A percentile compares a stretch with the other conserved stretches of the same genome.
Conservation (phyloP, 164 flowering plant species). For the Piper betle region DNA sequence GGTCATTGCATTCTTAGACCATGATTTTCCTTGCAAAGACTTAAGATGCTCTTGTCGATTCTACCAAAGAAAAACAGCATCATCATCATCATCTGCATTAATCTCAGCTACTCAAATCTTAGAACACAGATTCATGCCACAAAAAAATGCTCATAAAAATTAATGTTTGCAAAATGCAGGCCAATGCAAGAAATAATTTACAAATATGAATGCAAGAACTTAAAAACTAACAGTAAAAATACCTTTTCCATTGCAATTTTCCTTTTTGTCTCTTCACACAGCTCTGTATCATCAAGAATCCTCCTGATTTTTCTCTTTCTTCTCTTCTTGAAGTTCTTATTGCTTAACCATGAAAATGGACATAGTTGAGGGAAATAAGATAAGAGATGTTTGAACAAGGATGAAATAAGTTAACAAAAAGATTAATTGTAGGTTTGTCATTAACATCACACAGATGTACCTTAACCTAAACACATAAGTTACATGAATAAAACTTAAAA, state of each 20-base stretch:
- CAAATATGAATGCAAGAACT: no score
- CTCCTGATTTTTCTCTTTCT: constrained; percentile 68
- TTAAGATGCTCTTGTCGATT: constrained; percentile 93
- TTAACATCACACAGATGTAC: no score
- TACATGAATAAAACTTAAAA: background rate
- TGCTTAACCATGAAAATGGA: constrained; percentile 18
- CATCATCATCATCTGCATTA: no score
- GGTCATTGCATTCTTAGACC: constrained; percentile 23
- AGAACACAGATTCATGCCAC: no score
- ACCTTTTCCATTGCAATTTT: constrained; percentile 99
- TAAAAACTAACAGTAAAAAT: constrained; percentile 1
- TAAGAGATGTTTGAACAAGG: no score
- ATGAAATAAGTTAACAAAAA: no score
- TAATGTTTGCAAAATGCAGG: no score
- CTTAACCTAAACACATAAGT: no score
- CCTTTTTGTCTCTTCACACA: constrained; percentile 90
- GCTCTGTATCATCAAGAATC: constrained; percentile 84
- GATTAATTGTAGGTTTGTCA: background rate
- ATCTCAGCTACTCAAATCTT: no score
- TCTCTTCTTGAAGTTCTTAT: constrained; percentile 23
- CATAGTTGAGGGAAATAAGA: background rate
- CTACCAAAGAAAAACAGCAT: constrained; percentile 20
- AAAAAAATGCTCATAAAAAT: no score
- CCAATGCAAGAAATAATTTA: no score
- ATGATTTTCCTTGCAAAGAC: constrained; percentile 58